Conservation (phyloP, 2,329 filamentous ascomycete genomes). For the Clathrospora elynae region DNA sequence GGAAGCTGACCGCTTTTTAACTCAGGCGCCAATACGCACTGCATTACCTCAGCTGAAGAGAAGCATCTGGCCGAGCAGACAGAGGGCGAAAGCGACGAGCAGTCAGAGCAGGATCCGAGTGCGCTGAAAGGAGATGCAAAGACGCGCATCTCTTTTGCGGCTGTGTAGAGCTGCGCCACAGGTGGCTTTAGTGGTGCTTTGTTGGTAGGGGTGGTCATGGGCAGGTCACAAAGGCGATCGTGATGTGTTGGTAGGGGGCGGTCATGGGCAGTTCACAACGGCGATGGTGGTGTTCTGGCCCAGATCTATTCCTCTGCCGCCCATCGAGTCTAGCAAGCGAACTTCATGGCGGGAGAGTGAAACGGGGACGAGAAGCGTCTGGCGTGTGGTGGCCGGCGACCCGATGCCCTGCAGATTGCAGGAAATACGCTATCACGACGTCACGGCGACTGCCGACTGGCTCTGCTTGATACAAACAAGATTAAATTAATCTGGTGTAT, state of each 20-base stretch:
- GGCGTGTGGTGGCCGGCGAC: slow-evolving; percentile 3
- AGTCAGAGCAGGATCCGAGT: slow-evolving; percentile 15
- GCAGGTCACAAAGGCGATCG: too few species aligned
- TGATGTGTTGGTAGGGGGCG: too few species aligned
- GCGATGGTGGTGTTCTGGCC: neutral
- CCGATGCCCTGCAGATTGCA: slow-evolving; percentile 8
- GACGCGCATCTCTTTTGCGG: slow-evolving; percentile 37
- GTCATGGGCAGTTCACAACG: too few species aligned
- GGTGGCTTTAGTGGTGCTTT: slow-evolving; percentile 11
- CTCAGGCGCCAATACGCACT: slow-evolving; percentile 75
- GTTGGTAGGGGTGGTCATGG: neutral
- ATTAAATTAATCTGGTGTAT: slow-evolving; percentile 21
- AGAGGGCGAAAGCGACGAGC: slow-evolving; percentile 22
- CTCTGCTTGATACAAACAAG: slow-evolving; percentile 26
- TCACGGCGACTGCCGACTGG: slow-evolving; percentile 19
- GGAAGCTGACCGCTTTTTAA: slow-evolving; percentile 27
- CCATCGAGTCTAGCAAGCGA: neutral
- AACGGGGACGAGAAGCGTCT: slow-evolving; percentile 17
- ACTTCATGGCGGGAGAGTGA: slow-evolving; percentile 2
- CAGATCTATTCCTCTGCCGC: neutral
- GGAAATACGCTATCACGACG: slow-evolving; percentile 15
- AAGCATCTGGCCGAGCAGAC: slow-evolving; percentile 60
- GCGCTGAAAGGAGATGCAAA: slow-evolving; percentile 20
- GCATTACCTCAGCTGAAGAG: slow-evolving; percentile 82
- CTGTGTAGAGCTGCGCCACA: slow-evolving; percentile 39